Base-by-base conservation (phyloP, 768 basidiomycete genomes). In the Ramaria sp. region DNA sequence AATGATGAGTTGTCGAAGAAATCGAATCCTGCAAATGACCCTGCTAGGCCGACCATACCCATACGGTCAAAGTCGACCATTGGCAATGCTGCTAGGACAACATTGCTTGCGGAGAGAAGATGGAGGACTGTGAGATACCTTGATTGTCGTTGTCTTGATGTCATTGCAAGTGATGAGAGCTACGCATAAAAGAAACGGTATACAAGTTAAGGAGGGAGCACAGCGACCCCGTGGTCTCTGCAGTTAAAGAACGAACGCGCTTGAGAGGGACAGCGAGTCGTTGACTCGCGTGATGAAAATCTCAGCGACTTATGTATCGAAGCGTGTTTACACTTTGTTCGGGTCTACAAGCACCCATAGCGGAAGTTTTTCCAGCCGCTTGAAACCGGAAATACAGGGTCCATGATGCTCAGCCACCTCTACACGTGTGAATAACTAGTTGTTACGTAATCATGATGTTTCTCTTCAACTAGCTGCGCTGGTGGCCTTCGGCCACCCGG, bases 11-110 rank as follows among this genome's bases (percentile, higher is more conserved):
- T 78, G 63, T 80, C 71, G 74, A 85, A 83, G 56, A 93, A 63
- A 64, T 85, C 85, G 58, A 99, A 72, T 43, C 93, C 95, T 22
- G 85, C 78, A 64, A 97, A 99, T 32, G 87, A 75, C 55, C 95
- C 95, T 25, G 84, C 82, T 39, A 97, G 75, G 55, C 83, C 92
- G 48, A 97, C 92, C 52, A 76, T 83, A 59, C 95, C 95, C 89
- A 99, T 94, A 51, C 85, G 83, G 61, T 74, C 70, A 62, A 82
- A 85, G 67, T 88, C 85, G 61, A 87, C 73, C 57, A 72, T 69
- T 5, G 81, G 81, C 13, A 80, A 68, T 5, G 73, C 65, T 8
- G 75, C 77, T 56, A 44, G 7, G 7, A 43, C 52, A 18, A 24
- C 39, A 51, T 56, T 50, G 49, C 2, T 43, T 13, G 36, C 32